Conservation (phyloP, 2,329 filamentous ascomycete genomes). For the Colletotrichum tamarilloi region DNA sequence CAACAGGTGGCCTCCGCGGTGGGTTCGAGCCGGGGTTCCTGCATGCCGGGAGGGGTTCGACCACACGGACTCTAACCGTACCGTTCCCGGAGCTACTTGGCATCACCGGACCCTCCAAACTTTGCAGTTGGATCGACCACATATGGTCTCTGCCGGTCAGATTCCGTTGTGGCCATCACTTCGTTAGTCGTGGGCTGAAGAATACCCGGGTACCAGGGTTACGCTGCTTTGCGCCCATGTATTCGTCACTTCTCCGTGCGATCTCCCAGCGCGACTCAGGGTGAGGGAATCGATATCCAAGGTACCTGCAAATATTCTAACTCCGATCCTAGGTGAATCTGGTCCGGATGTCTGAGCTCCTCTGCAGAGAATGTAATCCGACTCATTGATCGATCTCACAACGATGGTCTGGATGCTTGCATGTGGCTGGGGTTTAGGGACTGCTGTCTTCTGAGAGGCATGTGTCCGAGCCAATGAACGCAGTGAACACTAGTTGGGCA, state of each 20-base stretch:
- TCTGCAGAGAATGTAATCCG: neutral
- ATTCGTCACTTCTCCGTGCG: neutral
- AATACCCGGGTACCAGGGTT: no score
- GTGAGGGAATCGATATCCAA: neutral
- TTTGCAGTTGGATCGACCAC: no score
- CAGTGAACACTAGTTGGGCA: neutral
- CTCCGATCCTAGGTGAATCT: neutral
- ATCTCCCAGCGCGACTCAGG: neutral
- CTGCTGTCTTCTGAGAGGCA: neutral
- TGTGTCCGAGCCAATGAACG: neutral
- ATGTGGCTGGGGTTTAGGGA: neutral
- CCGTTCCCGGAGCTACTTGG: no score
- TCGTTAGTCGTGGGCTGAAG: no score
- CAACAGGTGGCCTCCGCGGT: neutral
- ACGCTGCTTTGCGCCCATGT: neutral
- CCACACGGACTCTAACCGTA: no score
- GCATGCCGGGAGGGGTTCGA: no score
- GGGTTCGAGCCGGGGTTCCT: constrained; percentile 3
- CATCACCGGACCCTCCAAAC: no score
- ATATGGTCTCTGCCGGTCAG: no score
- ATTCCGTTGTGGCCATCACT: no score
- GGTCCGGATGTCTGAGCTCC: neutral
- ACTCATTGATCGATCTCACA: neutral
- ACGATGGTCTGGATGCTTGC: neutral
- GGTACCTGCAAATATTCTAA: neutral